Evolutionary conservation across 768 basidiomycete genomes (phyloP).

Genomic region (Polyporus arcularius): DNA sequence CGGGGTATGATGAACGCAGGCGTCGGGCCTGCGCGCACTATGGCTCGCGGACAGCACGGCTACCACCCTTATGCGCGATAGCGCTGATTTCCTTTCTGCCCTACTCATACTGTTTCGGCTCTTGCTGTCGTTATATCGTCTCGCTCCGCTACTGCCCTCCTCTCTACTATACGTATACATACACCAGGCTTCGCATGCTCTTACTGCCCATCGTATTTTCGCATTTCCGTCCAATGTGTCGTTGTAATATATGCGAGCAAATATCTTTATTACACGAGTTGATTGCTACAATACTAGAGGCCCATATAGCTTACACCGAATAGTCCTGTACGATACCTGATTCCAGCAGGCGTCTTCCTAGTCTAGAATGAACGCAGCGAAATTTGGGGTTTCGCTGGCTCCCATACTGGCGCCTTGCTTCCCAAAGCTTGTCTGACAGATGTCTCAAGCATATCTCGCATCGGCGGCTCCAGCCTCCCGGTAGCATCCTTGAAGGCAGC

Average conservation of each 20-base stretch:
- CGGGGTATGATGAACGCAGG: slow-evolving; percentile 49
- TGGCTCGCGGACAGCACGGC: slow-evolving; percentile 67
- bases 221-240: slow-evolving; percentile 10
- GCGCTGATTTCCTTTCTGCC: background rate
- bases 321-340: slow-evolving; percentile 15
- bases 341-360: slow-evolving; percentile 11
- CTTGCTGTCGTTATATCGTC: background rate
- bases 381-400: slow-evolving; percentile 69
- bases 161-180: slow-evolving; percentile 8
- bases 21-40: slow-evolving; percentile 68
- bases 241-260: slow-evolving; percentile 18
- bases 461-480: slow-evolving; percentile 56
- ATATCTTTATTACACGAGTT: slow-evolving; percentile 13
- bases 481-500: slow-evolving; percentile 85
- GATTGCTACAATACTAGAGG: slow-evolving; percentile 20
- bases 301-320: slow-evolving; percentile 21
- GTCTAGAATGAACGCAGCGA: slow-evolving; percentile 70
- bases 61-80: slow-evolving; percentile 80
- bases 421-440: slow-evolving; percentile 77
- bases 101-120: background rate
- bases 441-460: slow-evolving; percentile 67
- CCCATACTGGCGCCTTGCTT: slow-evolving; percentile 35
- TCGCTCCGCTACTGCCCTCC: background rate
- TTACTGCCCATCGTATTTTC: background rate
- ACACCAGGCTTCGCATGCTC: slow-evolving; percentile 17